Conservation (phyloP, 2,329 filamentous ascomycete genomes). For the Trichoderma oligosporum region DNA sequence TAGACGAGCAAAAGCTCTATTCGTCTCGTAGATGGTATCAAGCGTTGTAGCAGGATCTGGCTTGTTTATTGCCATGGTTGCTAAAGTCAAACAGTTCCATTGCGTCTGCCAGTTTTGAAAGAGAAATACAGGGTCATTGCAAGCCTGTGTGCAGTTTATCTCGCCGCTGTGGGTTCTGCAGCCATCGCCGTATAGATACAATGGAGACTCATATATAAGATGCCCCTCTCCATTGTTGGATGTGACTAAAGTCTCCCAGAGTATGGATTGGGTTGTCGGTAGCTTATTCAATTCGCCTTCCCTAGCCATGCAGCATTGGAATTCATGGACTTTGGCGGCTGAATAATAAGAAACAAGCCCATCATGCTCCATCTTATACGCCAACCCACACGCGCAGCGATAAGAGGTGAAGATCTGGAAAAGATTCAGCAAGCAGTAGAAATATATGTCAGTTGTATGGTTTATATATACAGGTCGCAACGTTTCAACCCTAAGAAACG, state of each 20-base stretch:
- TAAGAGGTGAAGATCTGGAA: too few species aligned
- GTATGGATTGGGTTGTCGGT: neutral
- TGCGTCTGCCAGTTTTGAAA: conserved; percentile 2
- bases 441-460: too few species aligned
- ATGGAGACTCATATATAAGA: neutral
- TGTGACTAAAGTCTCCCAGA: neutral
- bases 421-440: too few species aligned
- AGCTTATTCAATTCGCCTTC: neutral
- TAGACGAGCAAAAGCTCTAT: neutral
- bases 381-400: too few species aligned
- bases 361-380: neutral
- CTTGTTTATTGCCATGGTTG: neutral
- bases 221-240: neutral
- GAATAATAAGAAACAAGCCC: neutral
- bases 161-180: neutral
- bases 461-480: too few species aligned
- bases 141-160: neutral
- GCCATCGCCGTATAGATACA: neutral
- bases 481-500: too few species aligned
- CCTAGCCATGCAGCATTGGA: neutral
- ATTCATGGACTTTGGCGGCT: too few species aligned
- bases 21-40: neutral
- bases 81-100: conserved; percentile 6
- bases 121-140: neutral
- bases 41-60: neutral